Evolutionary conservation across 2,329 filamentous ascomycete genomes (phyloP).

Genomic region (Fusarium sp.): DNA sequence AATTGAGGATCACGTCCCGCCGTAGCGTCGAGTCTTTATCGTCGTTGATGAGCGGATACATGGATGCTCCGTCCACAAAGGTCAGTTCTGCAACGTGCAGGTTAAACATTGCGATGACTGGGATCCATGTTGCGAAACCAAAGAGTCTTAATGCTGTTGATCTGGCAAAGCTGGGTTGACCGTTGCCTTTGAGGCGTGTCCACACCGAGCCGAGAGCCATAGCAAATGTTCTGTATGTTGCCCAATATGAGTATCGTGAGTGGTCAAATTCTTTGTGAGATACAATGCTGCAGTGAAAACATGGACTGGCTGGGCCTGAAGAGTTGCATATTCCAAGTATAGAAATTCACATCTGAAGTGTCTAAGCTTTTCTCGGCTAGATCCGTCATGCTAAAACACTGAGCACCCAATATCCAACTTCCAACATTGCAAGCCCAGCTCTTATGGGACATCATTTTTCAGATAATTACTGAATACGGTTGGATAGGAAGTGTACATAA

Average conservation of each 20-base stretch:
- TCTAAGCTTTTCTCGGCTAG: slow-evolving; percentile 47
- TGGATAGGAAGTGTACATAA: no score
- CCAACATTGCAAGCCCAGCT: neutral
- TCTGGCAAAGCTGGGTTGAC: slow-evolving; percentile 43
- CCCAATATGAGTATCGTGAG: neutral
- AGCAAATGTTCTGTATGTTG: slow-evolving; percentile 8
- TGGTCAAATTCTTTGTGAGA: slow-evolving; percentile 21
- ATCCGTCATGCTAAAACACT: slow-evolving; percentile 3
- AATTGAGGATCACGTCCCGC: slow-evolving; percentile 69
- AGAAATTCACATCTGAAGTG: slow-evolving; percentile 20
- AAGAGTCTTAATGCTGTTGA: slow-evolving; percentile 62
- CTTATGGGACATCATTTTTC: neutral
- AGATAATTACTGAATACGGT: no score
- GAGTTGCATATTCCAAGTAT: slow-evolving; percentile 26
- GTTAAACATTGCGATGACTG: slow-evolving; percentile 72
- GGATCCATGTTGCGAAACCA: slow-evolving; percentile 71
- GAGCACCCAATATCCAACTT: slow-evolving; percentile 5
- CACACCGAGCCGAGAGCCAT: slow-evolving; percentile 57
- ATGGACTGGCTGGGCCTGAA: slow-evolving; percentile 7
- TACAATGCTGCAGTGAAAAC: slow-evolving; percentile 5
- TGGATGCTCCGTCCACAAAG: slow-evolving; percentile 73
- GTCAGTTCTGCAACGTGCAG: slow-evolving; percentile 70
- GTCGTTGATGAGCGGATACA: slow-evolving; percentile 83
- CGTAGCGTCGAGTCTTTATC: slow-evolving; percentile 69
- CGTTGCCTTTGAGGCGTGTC: slow-evolving; percentile 50